Percentiles rank a stretch among this genome's conserved stretches.
Evolutionary conservation across 2,329 filamentous ascomycete genomes (phyloP).

Genomic region (Pseudogymnoascus sp.): DNA sequence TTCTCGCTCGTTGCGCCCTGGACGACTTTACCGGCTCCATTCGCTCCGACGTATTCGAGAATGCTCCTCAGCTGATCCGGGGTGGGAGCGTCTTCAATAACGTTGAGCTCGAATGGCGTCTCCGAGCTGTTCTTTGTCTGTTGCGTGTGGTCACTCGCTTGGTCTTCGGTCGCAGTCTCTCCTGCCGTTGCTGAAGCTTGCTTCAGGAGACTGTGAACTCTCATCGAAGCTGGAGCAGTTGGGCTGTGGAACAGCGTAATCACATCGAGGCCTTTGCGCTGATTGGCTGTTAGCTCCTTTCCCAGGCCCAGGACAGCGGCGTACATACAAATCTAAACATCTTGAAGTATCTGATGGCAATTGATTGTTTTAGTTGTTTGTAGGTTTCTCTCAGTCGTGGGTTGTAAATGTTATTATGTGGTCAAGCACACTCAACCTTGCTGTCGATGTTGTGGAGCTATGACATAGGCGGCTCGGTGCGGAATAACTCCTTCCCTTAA

Average conservation of each 20-base stretch:
- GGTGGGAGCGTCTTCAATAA: slow-evolving; percentile 74
- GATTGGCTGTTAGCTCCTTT: slow-evolving; percentile 10
- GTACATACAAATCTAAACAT: slow-evolving; percentile 30
- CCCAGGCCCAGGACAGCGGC: background rate
- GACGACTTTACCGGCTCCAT: slow-evolving; percentile 56
- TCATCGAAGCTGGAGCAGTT: slow-evolving; percentile 59
- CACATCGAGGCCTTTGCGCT: slow-evolving; percentile 79
- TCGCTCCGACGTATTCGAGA: slow-evolving; percentile 66
- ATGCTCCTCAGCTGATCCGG: slow-evolving; percentile 75
- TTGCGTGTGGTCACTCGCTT: slow-evolving; percentile 56
- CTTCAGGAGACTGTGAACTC: slow-evolving; percentile 70
- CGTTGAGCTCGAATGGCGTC: slow-evolving; percentile 74
- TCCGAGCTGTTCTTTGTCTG: slow-evolving; percentile 49
- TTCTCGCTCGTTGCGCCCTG: slow-evolving; percentile 62
- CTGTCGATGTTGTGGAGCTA: slow-evolving; percentile 1
- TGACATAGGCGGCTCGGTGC: slow-evolving; percentile 9
- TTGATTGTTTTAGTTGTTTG: background rate
- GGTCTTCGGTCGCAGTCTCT: slow-evolving; percentile 62
- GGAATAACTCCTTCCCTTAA: slow-evolving; percentile 3
- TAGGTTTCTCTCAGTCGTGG: background rate
- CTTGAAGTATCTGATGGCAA: slow-evolving; percentile 13
- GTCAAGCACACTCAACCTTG: background rate
- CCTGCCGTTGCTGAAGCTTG: slow-evolving; percentile 64
- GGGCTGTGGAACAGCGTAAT: slow-evolving; percentile 95
- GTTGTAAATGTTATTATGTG: background rate